These are phyloP conservation scores for Candida ortonii DNA, from an alignment of 805 yeast species.

Conservation along the genomic window DNA sequence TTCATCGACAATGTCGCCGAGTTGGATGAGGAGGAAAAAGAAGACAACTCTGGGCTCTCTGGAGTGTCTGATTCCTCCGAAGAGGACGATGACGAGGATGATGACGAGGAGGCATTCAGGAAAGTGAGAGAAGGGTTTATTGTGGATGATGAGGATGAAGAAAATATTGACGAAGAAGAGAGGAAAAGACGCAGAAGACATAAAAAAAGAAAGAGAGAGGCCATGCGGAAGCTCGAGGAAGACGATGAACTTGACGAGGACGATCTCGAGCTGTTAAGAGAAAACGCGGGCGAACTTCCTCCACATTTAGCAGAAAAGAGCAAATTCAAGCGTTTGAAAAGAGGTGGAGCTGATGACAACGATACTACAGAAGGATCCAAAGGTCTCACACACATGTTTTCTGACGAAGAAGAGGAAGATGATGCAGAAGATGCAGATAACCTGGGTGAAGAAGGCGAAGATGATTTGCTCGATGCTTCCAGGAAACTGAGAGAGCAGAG, in stretches of 20 bases:
- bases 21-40: constrained; percentile 29
- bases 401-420: constrained; percentile 50
- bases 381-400: constrained; percentile 66
- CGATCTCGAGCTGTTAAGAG: constrained; percentile 87
- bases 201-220: constrained; percentile 41
- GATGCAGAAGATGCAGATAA: constrained; percentile 31
- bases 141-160: constrained; percentile 65
- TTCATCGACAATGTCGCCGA: constrained; percentile 31
- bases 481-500: constrained; percentile 25
- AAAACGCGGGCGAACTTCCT: constrained; percentile 77
- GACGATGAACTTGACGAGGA: constrained; percentile 86
- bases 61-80: constrained; percentile 68
- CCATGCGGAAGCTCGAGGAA: constrained; percentile 34
- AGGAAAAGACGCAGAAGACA: constrained; percentile 32
- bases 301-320: constrained; percentile 35
- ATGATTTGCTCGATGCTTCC: constrained; percentile 30
- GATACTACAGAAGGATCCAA: constrained; percentile 21
- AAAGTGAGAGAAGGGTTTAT: constrained; percentile 88
- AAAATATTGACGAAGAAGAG: constrained; percentile 30
- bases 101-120: constrained; percentile 85
- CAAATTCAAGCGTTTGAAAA: constrained; percentile 78
- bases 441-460: constrained; percentile 35
- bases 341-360: constrained; percentile 52
- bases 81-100: constrained; percentile 83
- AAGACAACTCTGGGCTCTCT: constrained; percentile 29